These are phyloP conservation scores for Backusella tuberculispora DNA, from an alignment of 192 early-diverging fungal species.

Conservation along the genomic window DNA sequence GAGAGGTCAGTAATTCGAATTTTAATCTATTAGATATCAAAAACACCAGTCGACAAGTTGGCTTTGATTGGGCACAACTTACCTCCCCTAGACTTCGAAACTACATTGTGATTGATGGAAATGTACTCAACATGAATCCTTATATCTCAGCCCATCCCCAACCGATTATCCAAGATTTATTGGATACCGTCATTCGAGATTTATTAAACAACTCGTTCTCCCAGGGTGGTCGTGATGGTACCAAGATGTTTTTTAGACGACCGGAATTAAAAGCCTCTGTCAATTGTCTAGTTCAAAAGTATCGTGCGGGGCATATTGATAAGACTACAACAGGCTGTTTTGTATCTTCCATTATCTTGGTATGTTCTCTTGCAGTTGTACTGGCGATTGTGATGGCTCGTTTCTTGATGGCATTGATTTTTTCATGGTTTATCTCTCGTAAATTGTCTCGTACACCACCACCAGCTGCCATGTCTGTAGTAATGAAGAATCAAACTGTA, in stretches of 20 bases:
- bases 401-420: slow-evolving; percentile 78
- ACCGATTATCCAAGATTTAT: slow-evolving; percentile 48
- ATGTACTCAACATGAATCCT: slow-evolving; percentile 71
- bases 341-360: slow-evolving; percentile 62
- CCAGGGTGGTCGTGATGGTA: slow-evolving; percentile 64
- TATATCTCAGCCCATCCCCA: slow-evolving; percentile 53
- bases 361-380: slow-evolving; percentile 62
- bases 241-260: slow-evolving; percentile 65
- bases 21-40: slow-evolving; percentile 25
- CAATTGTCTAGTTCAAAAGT: slow-evolving; percentile 64
- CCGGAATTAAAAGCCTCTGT: slow-evolving; percentile 54
- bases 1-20: slow-evolving; percentile 27
- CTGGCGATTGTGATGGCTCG: slow-evolving; percentile 62
- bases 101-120: slow-evolving; percentile 75
- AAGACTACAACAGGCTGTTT: slow-evolving; percentile 81
- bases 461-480: not conserved
- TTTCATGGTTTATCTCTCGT: slow-evolving; percentile 76
- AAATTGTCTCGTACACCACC: slow-evolving; percentile 45
- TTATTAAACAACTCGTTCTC: slow-evolving; percentile 46
- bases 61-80: slow-evolving; percentile 71
- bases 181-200: slow-evolving; percentile 65
- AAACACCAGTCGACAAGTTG: slow-evolving; percentile 54
- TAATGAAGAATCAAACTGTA: not conserved
- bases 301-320: slow-evolving; percentile 70
- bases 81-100: slow-evolving; percentile 38